Evolutionary conservation across 306 rosid genomes (phyloP).

Genomic region (Dryas alaskensis): DNA sequence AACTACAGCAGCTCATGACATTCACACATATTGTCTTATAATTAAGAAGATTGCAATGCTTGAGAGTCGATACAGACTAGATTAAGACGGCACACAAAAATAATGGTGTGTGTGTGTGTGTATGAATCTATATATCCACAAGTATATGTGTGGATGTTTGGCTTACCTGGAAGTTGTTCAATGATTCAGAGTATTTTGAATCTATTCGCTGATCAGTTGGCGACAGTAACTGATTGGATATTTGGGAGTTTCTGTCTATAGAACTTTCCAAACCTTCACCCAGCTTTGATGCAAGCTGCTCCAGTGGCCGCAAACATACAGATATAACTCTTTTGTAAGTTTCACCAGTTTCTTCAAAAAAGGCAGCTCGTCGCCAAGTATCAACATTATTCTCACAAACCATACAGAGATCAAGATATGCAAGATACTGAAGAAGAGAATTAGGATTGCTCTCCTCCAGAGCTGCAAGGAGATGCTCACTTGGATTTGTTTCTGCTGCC

Average conservation of each 20-base stretch:
- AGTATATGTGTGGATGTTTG: background rate
- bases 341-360: constrained; percentile 93
- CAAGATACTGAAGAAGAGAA: constrained; percentile 87
- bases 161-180: constrained; percentile 73
- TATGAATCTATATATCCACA: background rate
- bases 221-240: constrained; percentile 64
- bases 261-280: constrained; percentile 63
- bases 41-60: background rate
- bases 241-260: constrained; percentile 46
- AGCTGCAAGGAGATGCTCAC: constrained; percentile 85
- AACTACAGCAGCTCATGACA: background rate
- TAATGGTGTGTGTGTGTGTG: no score
- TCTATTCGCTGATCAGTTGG: constrained; percentile 60
- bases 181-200: constrained; percentile 46
- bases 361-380: constrained; percentile 91
- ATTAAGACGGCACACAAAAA: no score
- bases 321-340: constrained; percentile 78
- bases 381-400: constrained; percentile 93
- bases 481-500: constrained; percentile 97
- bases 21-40: background rate
- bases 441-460: constrained; percentile 77
- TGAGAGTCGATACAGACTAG: no score
- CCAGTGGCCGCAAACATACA: constrained; percentile 82
- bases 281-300: constrained; percentile 61
- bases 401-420: constrained; percentile 93